Evolutionary conservation across 139 green algal genomes (phyloP).

Genomic region (Chlamydomonas incerta): DNA sequence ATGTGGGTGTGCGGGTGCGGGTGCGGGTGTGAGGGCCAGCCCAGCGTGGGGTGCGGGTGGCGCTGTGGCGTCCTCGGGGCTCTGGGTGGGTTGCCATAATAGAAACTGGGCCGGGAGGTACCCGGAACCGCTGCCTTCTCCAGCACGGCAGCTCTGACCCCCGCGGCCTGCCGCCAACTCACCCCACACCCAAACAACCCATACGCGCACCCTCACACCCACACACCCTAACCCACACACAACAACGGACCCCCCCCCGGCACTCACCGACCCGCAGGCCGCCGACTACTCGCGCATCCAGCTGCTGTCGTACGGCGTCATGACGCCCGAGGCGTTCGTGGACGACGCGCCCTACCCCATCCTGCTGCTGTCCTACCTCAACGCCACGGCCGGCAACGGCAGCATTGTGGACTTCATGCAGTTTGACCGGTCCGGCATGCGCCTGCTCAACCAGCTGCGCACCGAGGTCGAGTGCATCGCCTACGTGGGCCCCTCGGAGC

Average conservation of each 20-base stretch:
- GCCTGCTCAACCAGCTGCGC: neutral
- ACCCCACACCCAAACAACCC: too few relatives aligned
- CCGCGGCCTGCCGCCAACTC: too few relatives aligned
- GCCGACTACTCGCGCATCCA: constrained; percentile 30
- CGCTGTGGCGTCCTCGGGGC: too few relatives aligned
- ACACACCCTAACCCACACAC: too few relatives aligned
- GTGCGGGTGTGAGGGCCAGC: too few relatives aligned
- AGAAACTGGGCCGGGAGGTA: too few relatives aligned
- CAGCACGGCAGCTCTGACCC: too few relatives aligned
- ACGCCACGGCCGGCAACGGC: neutral
- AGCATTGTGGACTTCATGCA: neutral
- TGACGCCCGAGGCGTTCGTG: constrained; percentile 4
- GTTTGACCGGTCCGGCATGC: neutral
- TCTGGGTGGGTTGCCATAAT: too few relatives aligned
- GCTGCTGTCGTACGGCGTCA: constrained; percentile 31
- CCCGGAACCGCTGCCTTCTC: too few relatives aligned
- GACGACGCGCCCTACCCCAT: constrained; percentile 8
- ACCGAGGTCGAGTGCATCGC: neutral
- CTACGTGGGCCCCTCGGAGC: neutral
- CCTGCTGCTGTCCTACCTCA: neutral
- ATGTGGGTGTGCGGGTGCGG: neutral
- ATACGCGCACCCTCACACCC: too few relatives aligned
- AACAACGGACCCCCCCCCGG: too few relatives aligned
- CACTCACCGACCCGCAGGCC: neutral
- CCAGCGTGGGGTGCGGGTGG: too few relatives aligned